These are phyloP conservation scores for Corymbia calophylla DNA, from an alignment of 441 rosid genomes.

Conservation along the genomic window DNA sequence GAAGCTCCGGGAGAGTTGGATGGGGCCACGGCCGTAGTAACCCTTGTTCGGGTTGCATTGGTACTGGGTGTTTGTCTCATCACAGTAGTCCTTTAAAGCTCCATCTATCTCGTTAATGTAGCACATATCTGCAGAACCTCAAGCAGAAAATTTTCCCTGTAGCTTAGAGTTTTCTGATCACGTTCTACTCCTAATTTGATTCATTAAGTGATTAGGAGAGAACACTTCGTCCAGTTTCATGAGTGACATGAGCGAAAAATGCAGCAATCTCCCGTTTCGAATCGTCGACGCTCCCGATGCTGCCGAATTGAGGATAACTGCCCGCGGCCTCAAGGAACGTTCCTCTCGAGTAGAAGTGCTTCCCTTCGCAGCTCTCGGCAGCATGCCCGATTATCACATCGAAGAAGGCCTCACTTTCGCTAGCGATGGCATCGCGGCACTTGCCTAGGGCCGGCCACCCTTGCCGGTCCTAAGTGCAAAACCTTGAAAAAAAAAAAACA, in stretches of 20 bases:
- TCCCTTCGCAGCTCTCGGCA: background rate
- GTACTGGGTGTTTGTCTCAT: conserved; percentile 1
- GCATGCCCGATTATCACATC: background rate
- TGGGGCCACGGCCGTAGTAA: too few species aligned
- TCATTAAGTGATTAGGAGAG: background rate
- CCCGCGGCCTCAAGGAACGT: background rate
- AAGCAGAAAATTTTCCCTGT: background rate
- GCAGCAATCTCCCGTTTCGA: background rate
- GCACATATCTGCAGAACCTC: conserved; percentile 9
- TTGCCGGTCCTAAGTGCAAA: too few species aligned
- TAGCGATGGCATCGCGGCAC: too few species aligned
- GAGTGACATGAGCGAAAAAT: background rate
- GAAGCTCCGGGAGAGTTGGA: too few species aligned
- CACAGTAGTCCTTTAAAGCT: background rate
- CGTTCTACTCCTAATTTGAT: background rate
- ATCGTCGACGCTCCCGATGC: background rate
- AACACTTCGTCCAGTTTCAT: background rate
- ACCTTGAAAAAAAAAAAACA: too few species aligned
- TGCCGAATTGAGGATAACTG: background rate
- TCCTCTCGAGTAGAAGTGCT: background rate
- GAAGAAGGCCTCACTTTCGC: background rate
- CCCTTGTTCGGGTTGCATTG: too few species aligned
- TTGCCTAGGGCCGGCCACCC: too few species aligned
- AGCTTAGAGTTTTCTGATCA: background rate
- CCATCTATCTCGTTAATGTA: conserved; percentile 13